Conservation (phyloP, 2,329 filamentous ascomycete genomes). For the Cladosporium sphaerospermum region DNA sequence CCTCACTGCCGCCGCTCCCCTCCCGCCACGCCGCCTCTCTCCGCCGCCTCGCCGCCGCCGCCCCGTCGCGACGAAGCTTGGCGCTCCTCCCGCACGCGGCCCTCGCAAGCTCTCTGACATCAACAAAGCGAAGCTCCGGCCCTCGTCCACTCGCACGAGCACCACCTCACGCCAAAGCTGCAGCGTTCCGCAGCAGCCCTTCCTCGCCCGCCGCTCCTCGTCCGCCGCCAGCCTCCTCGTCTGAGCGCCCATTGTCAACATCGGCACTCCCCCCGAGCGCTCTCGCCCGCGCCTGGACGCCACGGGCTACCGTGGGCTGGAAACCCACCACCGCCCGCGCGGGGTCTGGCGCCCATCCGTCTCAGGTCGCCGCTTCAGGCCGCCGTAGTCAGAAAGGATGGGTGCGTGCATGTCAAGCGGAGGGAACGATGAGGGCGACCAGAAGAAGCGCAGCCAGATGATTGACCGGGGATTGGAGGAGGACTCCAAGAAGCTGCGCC, state of each 20-base stretch:
- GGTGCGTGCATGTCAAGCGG: slow-evolving; percentile 90
- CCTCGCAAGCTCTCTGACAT: slow-evolving; percentile 8
- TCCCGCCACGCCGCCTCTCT: not conserved
- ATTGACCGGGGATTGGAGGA: slow-evolving; percentile 93
- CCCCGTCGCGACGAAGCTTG: not conserved
- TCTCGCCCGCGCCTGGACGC: slow-evolving; percentile 7
- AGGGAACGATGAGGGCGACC: slow-evolving; percentile 74
- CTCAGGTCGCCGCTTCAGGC: slow-evolving; percentile 25
- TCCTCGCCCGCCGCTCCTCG: not conserved
- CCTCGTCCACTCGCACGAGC: not conserved
- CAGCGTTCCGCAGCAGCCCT: slow-evolving; percentile 1
- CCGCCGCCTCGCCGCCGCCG: not conserved
- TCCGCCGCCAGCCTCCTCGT: not conserved
- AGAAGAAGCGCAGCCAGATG: slow-evolving; percentile 93
- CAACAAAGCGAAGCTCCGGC: slow-evolving; percentile 9
- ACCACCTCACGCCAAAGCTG: slow-evolving; percentile 1
- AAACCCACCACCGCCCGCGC: slow-evolving; percentile 11
- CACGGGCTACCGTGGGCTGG: slow-evolving; percentile 8
- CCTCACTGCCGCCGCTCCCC: not conserved
- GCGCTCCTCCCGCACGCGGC: not conserved
- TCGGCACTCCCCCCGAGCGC: not conserved
- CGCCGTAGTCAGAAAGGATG: slow-evolving; percentile 50
- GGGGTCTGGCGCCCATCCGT: slow-evolving; percentile 19
- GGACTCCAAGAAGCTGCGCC: slow-evolving; percentile 82
- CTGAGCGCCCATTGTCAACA: slow-evolving; percentile 5